Base-by-base conservation (phyloP, 306 rosid genomes). In the Trichosanthes cucumerina region DNA sequence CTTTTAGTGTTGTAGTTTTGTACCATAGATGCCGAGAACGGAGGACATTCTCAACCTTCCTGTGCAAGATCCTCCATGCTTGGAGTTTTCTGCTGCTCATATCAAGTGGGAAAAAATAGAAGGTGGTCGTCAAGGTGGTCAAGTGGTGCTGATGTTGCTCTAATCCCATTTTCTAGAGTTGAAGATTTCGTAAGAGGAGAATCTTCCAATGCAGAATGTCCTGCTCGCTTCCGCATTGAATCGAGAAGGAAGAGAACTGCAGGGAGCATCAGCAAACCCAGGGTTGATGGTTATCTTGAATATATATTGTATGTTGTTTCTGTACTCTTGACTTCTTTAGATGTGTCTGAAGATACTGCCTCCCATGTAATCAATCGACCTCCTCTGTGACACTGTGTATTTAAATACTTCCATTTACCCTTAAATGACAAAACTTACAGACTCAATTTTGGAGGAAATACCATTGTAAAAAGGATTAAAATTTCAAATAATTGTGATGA, bases 211-310 rank as follows among this genome's bases (percentile, higher is more conserved):
- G 87, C 90, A 0, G 86, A 89, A 46, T 92, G 90, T 38, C 93
- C 91, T 7, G 90, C 97, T 71, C 89, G 84, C 83, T 90, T 92
- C 72, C 96, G 96, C 4, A 24, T 89, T 11, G 92, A 92, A 83
- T 89, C 96, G 2, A 90, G 89, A 74, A 87, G 97, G 81, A 89
- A 89, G 84, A 85, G 92, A 85, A 46, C 87, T 63, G 80, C 80
- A 24, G 96, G 93, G 58, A 88, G 93, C 73, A 68, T 89, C 75
- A 81, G 81, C 82, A 90, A 92, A 83, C 93, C 96, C 54, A 88
- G 96, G 89, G 90, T 92, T 77, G 97, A 92, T 82, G 92, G 93
- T 52, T 90, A 90, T 82, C 97, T 92, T 46, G 93, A 90, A 59
- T 92, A 92, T 78, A 90, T 90, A 57, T 53, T 90, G 96, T 90